Conservation (phyloP, 164 flowering plant genomes). For the Saururus chinensis region DNA sequence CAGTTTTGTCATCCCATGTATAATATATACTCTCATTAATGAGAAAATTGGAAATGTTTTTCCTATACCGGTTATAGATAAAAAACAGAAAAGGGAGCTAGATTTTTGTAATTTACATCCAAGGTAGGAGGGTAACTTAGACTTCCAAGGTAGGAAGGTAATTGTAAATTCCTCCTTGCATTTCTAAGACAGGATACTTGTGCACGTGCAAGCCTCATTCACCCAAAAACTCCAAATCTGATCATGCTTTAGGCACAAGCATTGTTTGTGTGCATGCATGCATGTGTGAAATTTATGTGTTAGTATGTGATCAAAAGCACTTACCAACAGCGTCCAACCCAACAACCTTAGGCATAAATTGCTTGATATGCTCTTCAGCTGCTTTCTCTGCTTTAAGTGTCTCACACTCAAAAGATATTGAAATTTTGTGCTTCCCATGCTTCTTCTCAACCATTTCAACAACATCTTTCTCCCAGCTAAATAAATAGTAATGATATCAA, state of each 20-base stretch:
- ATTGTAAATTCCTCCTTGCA: too few relatives aligned
- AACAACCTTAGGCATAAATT: slow-evolving; percentile 81
- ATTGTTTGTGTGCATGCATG: neutral
- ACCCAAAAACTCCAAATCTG: neutral
- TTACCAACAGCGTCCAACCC: slow-evolving; percentile 89
- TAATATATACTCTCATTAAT: neutral
- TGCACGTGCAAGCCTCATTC: too few relatives aligned
- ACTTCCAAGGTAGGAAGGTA: too few relatives aligned
- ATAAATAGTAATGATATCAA: neutral
- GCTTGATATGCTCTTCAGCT: slow-evolving; percentile 83
- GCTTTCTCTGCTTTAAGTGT: slow-evolving; percentile 79
- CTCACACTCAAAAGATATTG: slow-evolving; percentile 73
- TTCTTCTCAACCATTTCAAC: slow-evolving; percentile 64
- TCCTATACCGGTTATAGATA: neutral
- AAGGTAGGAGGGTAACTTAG: too few relatives aligned
- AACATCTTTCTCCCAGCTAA: slow-evolving; percentile 86
- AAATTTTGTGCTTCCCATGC: slow-evolving; percentile 38
- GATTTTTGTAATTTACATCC: too few relatives aligned
- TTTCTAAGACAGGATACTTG: too few relatives aligned
- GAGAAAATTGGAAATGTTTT: neutral
- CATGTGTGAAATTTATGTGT: neutral
- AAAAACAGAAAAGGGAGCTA: too few relatives aligned
- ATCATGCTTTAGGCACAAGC: neutral
- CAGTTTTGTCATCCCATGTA: neutral
- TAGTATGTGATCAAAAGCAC: neutral